These are phyloP conservation scores for Ogataea corticis DNA, from an alignment of 805 yeast species.

Conservation along the genomic window DNA sequence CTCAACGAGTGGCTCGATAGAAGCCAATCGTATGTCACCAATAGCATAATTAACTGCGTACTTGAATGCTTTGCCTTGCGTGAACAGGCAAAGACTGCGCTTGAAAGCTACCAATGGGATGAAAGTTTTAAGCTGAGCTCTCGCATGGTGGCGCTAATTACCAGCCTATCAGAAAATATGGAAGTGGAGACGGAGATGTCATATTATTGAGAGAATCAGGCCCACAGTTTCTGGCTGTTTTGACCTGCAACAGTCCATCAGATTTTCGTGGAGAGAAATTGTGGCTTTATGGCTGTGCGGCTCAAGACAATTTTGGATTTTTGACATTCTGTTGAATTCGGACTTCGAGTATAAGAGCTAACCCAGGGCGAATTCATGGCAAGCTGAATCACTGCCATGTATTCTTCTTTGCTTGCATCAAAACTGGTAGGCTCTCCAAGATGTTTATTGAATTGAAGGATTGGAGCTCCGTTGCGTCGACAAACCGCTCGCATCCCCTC, in stretches of 20 bases:
- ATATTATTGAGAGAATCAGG: background rate
- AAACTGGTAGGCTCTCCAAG: background rate
- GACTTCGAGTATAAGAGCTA: background rate
- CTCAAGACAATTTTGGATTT: too few species aligned
- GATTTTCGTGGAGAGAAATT: background rate
- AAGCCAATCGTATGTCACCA: constrained; percentile 5
- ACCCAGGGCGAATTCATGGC: background rate
- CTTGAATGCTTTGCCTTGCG: constrained; percentile 20
- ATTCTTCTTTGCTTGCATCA: background rate
- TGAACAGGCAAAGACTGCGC: constrained; percentile 8
- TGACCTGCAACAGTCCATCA: background rate
- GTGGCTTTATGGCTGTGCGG: too few species aligned
- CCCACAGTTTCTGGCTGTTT: background rate
- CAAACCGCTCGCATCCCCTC: constrained; percentile 26
- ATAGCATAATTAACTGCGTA: constrained; percentile 10
- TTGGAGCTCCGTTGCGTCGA: constrained; percentile 25
- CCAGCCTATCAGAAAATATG: constrained; percentile 7
- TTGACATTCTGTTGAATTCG: constrained; percentile 8
- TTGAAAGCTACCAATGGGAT: constrained; percentile 13
- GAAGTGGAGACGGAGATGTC: background rate
- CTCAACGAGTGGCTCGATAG: constrained; percentile 11
- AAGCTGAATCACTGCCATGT: background rate
- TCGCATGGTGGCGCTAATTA: constrained; percentile 7
- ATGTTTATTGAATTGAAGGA: constrained; percentile 23
- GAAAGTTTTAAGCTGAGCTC: constrained; percentile 9